These are phyloP conservation scores for Russula olivacea DNA, from an alignment of 768 basidiomycete species.

Conservation along the genomic window DNA sequence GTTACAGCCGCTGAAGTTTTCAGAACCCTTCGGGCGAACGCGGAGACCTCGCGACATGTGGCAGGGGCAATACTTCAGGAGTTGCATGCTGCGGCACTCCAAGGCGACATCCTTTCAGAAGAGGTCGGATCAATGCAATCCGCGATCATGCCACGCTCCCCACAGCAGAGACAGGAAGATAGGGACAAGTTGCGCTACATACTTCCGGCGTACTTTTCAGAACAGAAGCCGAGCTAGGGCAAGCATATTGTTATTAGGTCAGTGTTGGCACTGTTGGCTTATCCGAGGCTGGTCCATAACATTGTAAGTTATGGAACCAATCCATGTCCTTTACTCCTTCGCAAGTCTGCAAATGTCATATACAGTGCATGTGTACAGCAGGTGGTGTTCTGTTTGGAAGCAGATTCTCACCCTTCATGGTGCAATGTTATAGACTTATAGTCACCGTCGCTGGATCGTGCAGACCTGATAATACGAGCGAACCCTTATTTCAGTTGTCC, in stretches of 20 bases:
- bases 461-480: too few relatives aligned
- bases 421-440: too few relatives aligned
- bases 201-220: conserved; percentile 67
- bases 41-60: conserved; percentile 76
- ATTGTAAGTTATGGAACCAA: neutral
- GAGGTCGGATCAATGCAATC: conserved; percentile 80
- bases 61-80: conserved; percentile 65
- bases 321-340: neutral
- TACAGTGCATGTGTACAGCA: too few relatives aligned
- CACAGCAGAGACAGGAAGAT: conserved; percentile 51
- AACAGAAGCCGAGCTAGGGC: neutral
- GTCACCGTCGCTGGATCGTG: too few relatives aligned
- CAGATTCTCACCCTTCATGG: too few relatives aligned
- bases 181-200: conserved; percentile 66
- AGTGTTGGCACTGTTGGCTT: neutral
- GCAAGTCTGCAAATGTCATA: neutral
- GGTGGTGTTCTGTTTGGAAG: too few relatives aligned
- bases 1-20: conserved; percentile 91
- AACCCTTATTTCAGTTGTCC: too few relatives aligned
- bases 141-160: conserved; percentile 72
- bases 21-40: conserved; percentile 82
- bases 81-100: conserved; percentile 51
- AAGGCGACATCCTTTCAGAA: conserved; percentile 54
- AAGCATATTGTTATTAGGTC: neutral
- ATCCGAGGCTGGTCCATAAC: neutral